Percentiles rank a stretch among this genome's conserved stretches.
These are phyloP conservation scores for Lenwebbia sp. DNA, from an alignment of 345 rosid genomes.

Conservation along the genomic window DNA sequence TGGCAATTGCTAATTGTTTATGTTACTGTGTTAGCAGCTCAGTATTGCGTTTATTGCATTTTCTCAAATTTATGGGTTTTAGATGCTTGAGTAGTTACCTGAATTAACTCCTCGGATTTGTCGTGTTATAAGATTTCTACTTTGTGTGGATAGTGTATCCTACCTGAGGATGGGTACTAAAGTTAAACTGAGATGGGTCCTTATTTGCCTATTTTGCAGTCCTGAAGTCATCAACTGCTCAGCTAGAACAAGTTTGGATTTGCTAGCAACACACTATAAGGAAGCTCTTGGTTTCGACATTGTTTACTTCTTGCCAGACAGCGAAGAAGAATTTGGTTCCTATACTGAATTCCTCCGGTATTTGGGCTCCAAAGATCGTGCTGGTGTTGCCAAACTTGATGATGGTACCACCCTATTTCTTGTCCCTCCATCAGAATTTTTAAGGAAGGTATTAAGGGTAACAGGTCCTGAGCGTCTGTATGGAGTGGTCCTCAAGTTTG, in stretches of 20 bases:
- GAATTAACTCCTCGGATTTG: neutral
- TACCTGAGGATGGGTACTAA: neutral
- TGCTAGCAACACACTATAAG: constrained; percentile 70
- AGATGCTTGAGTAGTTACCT: neutral
- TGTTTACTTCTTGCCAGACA: constrained; percentile 88
- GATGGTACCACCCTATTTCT: constrained; percentile 83
- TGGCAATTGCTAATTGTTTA: neutral
- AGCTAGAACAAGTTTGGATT: constrained; percentile 95
- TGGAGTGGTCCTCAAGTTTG: constrained; percentile 88
- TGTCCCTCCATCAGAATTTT: constrained; percentile 94
- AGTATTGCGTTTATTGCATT: neutral
- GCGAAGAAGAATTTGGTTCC: constrained; percentile 90
- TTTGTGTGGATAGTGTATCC: neutral
- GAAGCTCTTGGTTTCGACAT: constrained; percentile 77
- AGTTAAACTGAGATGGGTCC: neutral
- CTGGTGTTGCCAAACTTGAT: constrained; percentile 90
- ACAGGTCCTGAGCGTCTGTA: constrained; percentile 83
- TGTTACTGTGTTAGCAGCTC: neutral
- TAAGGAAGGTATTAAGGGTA: constrained; percentile 67
- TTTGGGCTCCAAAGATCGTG: constrained; percentile 84
- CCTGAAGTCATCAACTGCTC: constrained; percentile 92
- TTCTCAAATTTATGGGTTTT: neutral
- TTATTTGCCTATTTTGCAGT: constrained; percentile 29
- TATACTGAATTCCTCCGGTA: constrained; percentile 92
- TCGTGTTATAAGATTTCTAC: neutral